Base-by-base conservation (phyloP, 108 stramenopile species). In the Pseudonitzschia pungens region DNA sequence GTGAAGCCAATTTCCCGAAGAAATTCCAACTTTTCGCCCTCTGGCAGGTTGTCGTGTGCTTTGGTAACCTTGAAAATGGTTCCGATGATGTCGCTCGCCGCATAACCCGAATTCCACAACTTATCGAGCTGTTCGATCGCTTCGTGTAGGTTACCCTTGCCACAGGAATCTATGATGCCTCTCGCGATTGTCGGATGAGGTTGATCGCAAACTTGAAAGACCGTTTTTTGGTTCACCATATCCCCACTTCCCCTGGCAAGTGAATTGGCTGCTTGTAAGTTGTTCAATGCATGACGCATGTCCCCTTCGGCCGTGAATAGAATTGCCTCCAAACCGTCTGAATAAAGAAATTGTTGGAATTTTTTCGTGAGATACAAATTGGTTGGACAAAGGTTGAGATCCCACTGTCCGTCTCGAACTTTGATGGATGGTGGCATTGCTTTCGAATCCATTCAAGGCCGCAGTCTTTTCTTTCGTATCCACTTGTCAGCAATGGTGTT, bases 301-400 rank as follows among this genome's bases (percentile, higher is more conserved):
- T 99, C 99, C 21, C 99, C 99, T 84, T 99, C 98, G 52, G 98
- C 98, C 5, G 98, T 98, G 79, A 99, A 99, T 70, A 99, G 84
- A 69, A 99, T 91, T 6, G 99, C 99, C 66, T 97, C 98, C 63
- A 99, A 75, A 15, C 98, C 99, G 42, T 72, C 66, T 67, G 16
- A 40, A 62, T 11, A 21, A 16, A 6, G n/a, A 33, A 10, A 58
- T 26, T 4, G 27, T 22, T 26, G n/a, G 8, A 31, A 58, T 18
- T 18, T 48, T 48, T 1, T 2, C 36, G 36, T 36, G 36, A 36
- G 36, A 36, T 6, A 36, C 36, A 36, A 2, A 36, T 36, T 6
- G 2, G 36, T 6, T 2, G 36, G 6, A 36, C 10, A 11, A 48
- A 12, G 14, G 14, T 48, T 48, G 45, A 43, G 45, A 36, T 36